Conservation (phyloP, 805 yeast species). For the Torulaspora delbrueckii region DNA sequence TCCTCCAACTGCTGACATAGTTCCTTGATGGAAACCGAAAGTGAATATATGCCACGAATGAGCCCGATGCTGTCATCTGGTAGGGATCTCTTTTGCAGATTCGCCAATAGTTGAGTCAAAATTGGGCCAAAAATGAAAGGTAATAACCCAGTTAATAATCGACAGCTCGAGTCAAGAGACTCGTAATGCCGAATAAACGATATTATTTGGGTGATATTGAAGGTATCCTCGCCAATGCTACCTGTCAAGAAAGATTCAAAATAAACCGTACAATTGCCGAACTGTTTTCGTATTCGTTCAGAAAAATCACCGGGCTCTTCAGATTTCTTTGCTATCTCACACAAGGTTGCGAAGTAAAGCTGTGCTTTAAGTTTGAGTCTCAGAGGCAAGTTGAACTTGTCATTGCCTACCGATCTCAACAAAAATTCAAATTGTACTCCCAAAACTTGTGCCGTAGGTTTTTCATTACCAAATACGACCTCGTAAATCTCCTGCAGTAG, state of each 20-base stretch:
- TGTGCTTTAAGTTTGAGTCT: too few species aligned
- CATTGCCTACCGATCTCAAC: too few species aligned
- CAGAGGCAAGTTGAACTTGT: too few species aligned
- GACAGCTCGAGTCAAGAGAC: background rate
- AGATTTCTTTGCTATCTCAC: too few species aligned
- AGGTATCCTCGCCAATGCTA: background rate
- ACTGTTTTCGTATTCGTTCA: too few species aligned
- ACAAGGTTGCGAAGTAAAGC: too few species aligned
- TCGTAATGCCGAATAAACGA: background rate
- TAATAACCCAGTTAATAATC: background rate
- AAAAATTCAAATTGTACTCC: too few species aligned
- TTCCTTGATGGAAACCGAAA: constrained; percentile 3
- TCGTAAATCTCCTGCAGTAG: background rate
- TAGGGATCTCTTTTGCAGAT: background rate
- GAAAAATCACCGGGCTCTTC: too few species aligned
- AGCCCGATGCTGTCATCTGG: background rate
- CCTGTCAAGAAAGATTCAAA: background rate
- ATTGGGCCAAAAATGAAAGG: constrained; percentile 1
- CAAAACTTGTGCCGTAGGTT: too few species aligned
- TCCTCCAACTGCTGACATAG: background rate
- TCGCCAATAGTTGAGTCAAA: constrained; percentile 3
- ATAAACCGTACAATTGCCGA: background rate
- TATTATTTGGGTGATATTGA: too few species aligned
- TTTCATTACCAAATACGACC: too few species aligned
- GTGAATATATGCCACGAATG: background rate